These are phyloP conservation scores for Cajanus cajan DNA, from an alignment of 306 rosid species.

Conservation along the genomic window DNA sequence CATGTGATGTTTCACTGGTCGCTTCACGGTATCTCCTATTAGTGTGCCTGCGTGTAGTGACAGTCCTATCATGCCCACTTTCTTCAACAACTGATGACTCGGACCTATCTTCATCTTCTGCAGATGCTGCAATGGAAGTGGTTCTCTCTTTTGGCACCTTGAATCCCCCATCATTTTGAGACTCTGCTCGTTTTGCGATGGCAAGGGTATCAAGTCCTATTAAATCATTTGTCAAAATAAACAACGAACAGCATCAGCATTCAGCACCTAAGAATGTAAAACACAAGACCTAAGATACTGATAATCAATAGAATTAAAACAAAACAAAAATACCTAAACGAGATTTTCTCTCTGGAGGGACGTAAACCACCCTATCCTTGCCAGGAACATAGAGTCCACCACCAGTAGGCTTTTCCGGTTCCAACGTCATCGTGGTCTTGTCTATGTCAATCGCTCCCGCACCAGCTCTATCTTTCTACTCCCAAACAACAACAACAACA, in stretches of 20 bases:
- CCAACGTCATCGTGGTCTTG: conserved; percentile 55
- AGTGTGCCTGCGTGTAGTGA: conserved; percentile 31
- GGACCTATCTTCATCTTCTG: conserved; percentile 64
- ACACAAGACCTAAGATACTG: background rate
- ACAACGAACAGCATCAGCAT: background rate
- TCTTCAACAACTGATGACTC: conserved; percentile 52
- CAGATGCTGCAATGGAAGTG: conserved; percentile 59
- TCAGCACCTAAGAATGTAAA: conserved; percentile 3
- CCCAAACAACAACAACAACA: conserved; percentile 13
- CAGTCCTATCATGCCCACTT: conserved; percentile 28
- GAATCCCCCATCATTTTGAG: conserved; percentile 58
- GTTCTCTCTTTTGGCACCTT: conserved; percentile 73
- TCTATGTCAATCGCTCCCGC: conserved; percentile 53
- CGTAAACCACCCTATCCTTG: conserved; percentile 66
- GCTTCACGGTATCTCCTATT: conserved; percentile 66
- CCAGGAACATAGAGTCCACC: conserved; percentile 82
- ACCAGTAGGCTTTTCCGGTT: conserved; percentile 51
- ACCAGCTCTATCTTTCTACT: conserved; percentile 46
- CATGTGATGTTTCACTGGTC: conserved; percentile 39
- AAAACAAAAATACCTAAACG: conserved; percentile 54
- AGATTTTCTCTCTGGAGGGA: conserved; percentile 72
- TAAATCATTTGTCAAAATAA: conserved; percentile 13
- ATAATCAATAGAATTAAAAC: conserved; percentile 2
- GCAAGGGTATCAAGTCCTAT: conserved; percentile 92
- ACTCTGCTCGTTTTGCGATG: conserved; percentile 64